A percentile compares a stretch with the other conserved stretches of the same genome.
These are phyloP conservation scores for Cryptosporidium ryanae DNA, from an alignment of 169 alveolate species.

Conservation along the genomic window DNA sequence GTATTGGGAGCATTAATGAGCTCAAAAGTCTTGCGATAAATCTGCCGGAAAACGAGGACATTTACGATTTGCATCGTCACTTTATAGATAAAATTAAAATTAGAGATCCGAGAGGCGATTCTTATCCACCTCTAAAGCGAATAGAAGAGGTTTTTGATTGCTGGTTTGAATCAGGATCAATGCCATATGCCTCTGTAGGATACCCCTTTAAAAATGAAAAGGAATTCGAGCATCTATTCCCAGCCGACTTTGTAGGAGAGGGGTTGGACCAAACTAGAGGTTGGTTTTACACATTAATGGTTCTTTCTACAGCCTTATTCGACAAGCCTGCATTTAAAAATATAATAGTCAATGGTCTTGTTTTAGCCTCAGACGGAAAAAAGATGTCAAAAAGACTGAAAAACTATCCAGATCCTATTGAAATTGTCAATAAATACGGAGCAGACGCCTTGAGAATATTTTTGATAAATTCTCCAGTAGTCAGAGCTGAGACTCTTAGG, in stretches of 20 bases:
- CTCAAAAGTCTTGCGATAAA: constrained; percentile 80
- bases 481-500: constrained; percentile 94
- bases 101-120: constrained; percentile 95
- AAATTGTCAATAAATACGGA: constrained; percentile 89
- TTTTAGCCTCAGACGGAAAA: constrained; percentile 96
- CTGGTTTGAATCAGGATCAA: constrained; percentile 99
- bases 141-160: constrained; percentile 96
- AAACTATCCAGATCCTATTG: constrained; percentile 96
- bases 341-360: constrained; percentile 95
- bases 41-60: constrained; percentile 50
- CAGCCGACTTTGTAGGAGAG: constrained; percentile 99
- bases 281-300: constrained; percentile 93
- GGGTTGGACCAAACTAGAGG: constrained; percentile 99
- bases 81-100: constrained; percentile 95
- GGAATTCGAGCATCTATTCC: constrained; percentile 91
- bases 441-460: constrained; percentile 96
- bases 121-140: constrained; percentile 87
- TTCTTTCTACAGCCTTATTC: constrained; percentile 92
- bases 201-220: constrained; percentile 96
- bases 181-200: constrained; percentile 98
- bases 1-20: constrained; percentile 94
- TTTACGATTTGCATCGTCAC: constrained; percentile 97
- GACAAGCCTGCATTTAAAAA: constrained; percentile 94
- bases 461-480: constrained; percentile 95
- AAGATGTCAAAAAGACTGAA: constrained; percentile 97